Percentiles rank a stretch among this genome's conserved stretches.
phyloP scores from a whole-genome alignment of 2,329 filamentous ascomycete species.

The Fusarium mundagurra region DNA sequence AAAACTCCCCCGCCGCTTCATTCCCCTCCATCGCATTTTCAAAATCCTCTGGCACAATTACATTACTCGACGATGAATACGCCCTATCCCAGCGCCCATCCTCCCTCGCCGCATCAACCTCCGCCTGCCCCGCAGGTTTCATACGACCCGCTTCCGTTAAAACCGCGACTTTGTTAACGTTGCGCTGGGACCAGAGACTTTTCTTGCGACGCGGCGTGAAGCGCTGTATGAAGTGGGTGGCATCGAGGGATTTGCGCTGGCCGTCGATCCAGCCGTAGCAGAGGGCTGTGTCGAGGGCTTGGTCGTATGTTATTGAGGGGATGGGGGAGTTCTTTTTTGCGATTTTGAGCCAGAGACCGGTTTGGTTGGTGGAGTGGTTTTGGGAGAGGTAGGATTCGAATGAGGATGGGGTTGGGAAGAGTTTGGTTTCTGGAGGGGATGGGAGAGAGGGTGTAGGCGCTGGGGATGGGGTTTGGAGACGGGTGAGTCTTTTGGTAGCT shows the following conservation, averaged over 20 bases:
- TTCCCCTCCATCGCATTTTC: constrained; percentile 51
- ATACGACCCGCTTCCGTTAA: constrained; percentile 60
- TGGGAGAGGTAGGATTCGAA: constrained; percentile 34
- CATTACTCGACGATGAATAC: constrained; percentile 60
- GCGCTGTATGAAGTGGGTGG: constrained; percentile 61
- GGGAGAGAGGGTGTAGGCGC: accelerated
- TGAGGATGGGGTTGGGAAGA: constrained; percentile 21
- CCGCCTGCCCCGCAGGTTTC: constrained; percentile 56
- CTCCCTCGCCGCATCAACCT: constrained; percentile 63
- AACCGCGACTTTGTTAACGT: constrained; percentile 60
- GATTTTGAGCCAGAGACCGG: constrained; percentile 59
- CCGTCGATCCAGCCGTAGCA: constrained; percentile 74
- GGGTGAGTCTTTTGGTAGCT: constrained; percentile 4
- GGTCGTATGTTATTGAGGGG: constrained; percentile 57
- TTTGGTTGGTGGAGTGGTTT: constrained; percentile 24
- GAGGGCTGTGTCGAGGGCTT: constrained; percentile 66
- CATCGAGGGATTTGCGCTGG: constrained; percentile 57
- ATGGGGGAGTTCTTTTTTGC: constrained; percentile 57
- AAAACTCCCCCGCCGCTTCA: constrained; percentile 50
- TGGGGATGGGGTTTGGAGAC: neutral
- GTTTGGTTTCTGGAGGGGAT: neutral
- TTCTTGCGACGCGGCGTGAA: constrained; percentile 66
- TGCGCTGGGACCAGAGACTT: constrained; percentile 69
- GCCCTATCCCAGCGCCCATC: constrained; percentile 69
- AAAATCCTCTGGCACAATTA: constrained; percentile 61